Conservation (phyloP, 2,329 filamentous ascomycete genomes). For the Fusarium sp. region DNA sequence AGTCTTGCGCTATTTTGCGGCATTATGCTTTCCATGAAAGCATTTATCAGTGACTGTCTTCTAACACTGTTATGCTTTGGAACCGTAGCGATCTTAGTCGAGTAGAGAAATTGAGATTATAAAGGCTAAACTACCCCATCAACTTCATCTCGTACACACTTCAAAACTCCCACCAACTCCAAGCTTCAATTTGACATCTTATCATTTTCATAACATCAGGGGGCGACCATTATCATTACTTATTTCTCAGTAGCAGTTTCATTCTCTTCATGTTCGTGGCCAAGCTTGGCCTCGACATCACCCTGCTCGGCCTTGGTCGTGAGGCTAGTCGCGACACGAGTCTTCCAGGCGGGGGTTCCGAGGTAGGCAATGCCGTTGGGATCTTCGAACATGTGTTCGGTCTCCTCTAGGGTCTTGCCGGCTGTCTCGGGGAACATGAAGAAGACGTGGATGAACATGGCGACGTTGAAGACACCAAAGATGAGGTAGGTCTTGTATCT, state of each 20-base stretch:
- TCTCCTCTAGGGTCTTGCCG: conserved; percentile 65
- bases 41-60: too few species aligned
- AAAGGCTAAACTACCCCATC: neutral
- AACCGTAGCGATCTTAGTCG: too few species aligned
- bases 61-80: too few species aligned
- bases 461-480: conserved; percentile 36
- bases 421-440: conserved; percentile 58
- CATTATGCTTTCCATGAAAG: too few species aligned
- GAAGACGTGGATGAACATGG: conserved; percentile 45
- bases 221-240: neutral
- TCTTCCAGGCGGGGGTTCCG: conserved; percentile 39
- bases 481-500: conserved; percentile 36
- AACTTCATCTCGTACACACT: neutral
- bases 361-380: conserved; percentile 32
- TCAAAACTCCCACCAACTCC: neutral
- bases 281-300: conserved; percentile 36
- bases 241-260: conserved; percentile 8
- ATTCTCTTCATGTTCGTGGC: conserved; percentile 10
- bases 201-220: neutral
- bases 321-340: conserved; percentile 11
- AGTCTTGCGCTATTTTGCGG: too few species aligned
- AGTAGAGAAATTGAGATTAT: neutral
- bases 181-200: neutral
- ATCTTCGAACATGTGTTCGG: conserved; percentile 56
- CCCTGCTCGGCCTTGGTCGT: conserved; percentile 30